These are phyloP conservation scores for Petunia hybrid DNA, from an alignment of 305 asterid species.

Conservation along the genomic window DNA sequence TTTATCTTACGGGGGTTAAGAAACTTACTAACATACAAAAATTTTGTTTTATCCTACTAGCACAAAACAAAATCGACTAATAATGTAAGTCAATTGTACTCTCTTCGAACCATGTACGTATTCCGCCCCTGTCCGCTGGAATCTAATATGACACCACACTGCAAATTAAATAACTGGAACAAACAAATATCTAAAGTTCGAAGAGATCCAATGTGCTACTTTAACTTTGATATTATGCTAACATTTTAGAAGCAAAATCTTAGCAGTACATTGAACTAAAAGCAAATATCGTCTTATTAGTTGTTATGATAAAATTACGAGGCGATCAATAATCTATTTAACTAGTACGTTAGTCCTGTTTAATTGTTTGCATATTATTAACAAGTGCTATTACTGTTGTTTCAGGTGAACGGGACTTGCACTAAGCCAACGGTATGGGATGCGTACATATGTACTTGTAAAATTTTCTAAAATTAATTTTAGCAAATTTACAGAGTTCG, in stretches of 20 bases:
- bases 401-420: conserved; percentile 34
- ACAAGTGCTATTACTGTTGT: not conserved
- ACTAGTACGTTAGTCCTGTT: not conserved
- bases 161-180: not conserved
- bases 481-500: not conserved
- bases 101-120: not conserved
- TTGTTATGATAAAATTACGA: no score
- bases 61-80: no score
- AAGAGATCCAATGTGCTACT: not conserved
- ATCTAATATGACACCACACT: no score
- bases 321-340: no score
- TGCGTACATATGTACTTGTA: not conserved
- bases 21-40: no score
- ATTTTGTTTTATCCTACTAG: no score
- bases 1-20: no score
- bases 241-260: no score
- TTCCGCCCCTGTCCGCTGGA: no score
- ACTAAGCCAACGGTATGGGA: conserved; percentile 37
- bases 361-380: not conserved
- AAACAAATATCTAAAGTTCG: not conserved
- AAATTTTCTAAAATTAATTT: no score
- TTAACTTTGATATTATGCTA: not conserved
- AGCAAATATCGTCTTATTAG: no score
- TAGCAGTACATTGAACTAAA: no score
- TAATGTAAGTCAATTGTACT: not conserved